Evolutionary conservation across 371 early-diverging fungal genomes (phyloP).

Genomic region (Sporodiniella umbellata): DNA sequence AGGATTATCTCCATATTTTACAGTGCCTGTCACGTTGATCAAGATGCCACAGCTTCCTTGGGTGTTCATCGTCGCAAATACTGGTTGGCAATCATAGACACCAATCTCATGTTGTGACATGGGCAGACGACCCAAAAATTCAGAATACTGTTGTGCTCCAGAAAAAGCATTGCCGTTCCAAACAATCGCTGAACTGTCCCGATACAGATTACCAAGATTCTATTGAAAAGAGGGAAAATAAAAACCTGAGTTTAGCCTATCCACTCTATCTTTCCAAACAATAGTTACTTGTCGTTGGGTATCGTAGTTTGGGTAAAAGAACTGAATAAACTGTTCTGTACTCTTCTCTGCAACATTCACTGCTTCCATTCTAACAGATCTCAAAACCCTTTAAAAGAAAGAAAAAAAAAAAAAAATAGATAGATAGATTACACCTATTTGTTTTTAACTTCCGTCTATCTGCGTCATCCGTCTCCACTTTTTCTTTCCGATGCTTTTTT

Average conservation of each 20-base stretch:
- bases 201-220: conserved; percentile 60
- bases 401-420: conserved; percentile 1
- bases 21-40: conserved; percentile 55
- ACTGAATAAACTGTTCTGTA: conserved; percentile 61
- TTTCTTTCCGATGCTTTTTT: too few species aligned
- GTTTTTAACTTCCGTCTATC: too few species aligned
- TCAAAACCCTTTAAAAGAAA: too few species aligned
- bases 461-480: background rate
- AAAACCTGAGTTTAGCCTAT: too few species aligned
- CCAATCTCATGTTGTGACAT: conserved; percentile 58
- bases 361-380: conserved; percentile 37
- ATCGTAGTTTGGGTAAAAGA: conserved; percentile 64
- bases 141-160: conserved; percentile 55
- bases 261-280: background rate
- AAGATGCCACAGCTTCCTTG: conserved; percentile 51
- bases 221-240: too few species aligned
- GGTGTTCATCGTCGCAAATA: conserved; percentile 42
- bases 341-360: conserved; percentile 33
- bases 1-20: conserved; percentile 58
- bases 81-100: conserved; percentile 67
- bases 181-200: conserved; percentile 64
- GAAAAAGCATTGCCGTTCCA: conserved; percentile 70
- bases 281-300: conserved; percentile 55
- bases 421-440: too few species aligned
- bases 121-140: conserved; percentile 58